Conservation (phyloP, 2,329 filamentous ascomycete species). For the Scedosporium dehoogii region DNA sequence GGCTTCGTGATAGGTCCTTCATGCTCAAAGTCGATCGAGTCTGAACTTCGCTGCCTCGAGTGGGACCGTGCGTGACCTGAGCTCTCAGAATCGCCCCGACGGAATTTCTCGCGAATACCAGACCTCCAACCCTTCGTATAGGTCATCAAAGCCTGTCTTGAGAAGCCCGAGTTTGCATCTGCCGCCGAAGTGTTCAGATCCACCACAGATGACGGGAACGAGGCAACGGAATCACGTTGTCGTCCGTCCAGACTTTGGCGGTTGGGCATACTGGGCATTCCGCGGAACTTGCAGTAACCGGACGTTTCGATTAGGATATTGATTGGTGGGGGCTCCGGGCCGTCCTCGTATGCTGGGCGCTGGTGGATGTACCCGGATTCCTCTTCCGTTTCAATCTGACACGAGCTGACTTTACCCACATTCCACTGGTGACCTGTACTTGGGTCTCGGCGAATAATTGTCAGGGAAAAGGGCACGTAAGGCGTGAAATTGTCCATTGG, state of each 20-base stretch:
- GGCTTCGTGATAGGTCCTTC: conserved; percentile 18
- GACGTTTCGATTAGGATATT: conserved; percentile 43
- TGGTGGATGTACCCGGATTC: conserved; percentile 5
- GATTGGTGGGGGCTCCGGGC: conserved; percentile 29
- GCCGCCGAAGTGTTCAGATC: conserved; percentile 7
- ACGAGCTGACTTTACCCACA: conserved; percentile 53
- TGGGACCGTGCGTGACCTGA: conserved; percentile 3
- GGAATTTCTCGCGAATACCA: conserved; percentile 16
- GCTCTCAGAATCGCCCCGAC: not conserved
- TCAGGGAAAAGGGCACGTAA: conserved; percentile 41
- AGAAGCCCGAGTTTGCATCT: conserved; percentile 3
- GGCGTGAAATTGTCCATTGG: conserved; percentile 11
- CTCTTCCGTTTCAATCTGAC: conserved; percentile 21
- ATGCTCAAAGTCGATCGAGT: conserved; percentile 20
- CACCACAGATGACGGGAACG: not conserved
- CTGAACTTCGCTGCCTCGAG: conserved; percentile 16
- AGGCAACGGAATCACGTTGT: conserved; percentile 4
- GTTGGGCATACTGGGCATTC: conserved; percentile 9
- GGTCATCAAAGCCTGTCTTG: conserved; percentile 3
- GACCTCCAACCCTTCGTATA: conserved; percentile 41
- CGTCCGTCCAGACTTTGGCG: conserved; percentile 23
- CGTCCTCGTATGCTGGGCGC: conserved; percentile 13
- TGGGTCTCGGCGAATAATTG: conserved; percentile 65
- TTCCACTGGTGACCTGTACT: conserved; percentile 65
- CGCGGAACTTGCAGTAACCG: conserved; percentile 47